Evolutionary conservation across 176 grass and related monocot genomes (phyloP), one percentile per base, ranked within the genome.

Genomic region (Thinopyrum elongatum): DNA sequence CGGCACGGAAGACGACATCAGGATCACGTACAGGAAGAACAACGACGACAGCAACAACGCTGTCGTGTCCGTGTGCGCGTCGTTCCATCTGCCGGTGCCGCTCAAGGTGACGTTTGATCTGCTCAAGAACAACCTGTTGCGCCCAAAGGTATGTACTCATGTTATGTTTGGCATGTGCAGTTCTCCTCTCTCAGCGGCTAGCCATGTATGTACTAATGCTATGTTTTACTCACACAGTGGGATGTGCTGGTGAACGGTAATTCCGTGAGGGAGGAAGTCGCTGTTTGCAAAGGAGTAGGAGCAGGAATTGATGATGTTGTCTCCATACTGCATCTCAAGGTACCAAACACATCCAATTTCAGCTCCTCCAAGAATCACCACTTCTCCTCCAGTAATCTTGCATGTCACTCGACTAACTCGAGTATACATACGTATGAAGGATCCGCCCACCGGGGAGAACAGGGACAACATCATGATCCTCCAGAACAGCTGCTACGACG

Each of bases 281-380:
- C 34, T 7, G 65, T 96, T 0, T 85, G 77, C 65, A 86, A 35
- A 67, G 82, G 89, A 49, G 5, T 61, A 13, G 82, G 74, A 57
- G 42, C 2, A 13, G 84, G 78, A 58, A 35, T 6, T 38, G 83
- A 83, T 27, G 90, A 93, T 39, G 59, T 60, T 19, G 85, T 96
- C 82, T 91, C 91, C 61, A 78, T 96, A 19, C 74, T 93, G 21
- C 84, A 80, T 70, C 27, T 88, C 53, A 89, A 86, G 68, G 94
- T 96, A 39, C 22, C 58, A 26, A 27, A 35, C 29, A 51, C 46
- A 6, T 71, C 16, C 35, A 62, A 4, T 7, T 83, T 73, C 75
- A 65, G 6, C 65, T 1, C 38, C 8, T 19, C 26, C 39, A 33
- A 36, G 34, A 27, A 4, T 16, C 31, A 6, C 76, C 49, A 49